Evolutionary conservation across 2,329 filamentous ascomycete species (phyloP).

Genomic region (Hypoxylon sp.): DNA sequence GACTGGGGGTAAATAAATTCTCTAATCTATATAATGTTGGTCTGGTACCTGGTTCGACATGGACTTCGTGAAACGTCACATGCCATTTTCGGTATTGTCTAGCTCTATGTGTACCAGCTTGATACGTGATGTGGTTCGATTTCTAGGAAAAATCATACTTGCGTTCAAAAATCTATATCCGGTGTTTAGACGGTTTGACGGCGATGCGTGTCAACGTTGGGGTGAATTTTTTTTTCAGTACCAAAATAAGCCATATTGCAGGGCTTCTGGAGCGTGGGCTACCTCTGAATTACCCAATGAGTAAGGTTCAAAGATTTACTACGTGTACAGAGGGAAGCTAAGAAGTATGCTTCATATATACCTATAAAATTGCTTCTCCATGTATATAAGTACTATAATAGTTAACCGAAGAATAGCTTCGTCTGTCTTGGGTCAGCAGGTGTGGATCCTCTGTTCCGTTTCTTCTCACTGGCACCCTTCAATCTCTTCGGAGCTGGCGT

Average conservation of each 20-base stretch:
- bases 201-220: not conserved
- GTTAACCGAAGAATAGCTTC: slow-evolving; percentile 67
- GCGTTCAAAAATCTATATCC: not conserved
- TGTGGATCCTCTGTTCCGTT: slow-evolving; percentile 42
- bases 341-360: not conserved
- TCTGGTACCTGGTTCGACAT: not conserved
- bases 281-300: not conserved
- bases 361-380: not conserved
- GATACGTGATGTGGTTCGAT: not conserved
- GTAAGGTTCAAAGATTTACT: not conserved
- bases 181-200: not conserved
- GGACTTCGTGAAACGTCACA: not conserved
- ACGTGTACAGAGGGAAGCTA: not conserved
- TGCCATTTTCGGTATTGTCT: not conserved
- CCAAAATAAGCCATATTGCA: not conserved
- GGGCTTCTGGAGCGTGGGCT: not conserved
- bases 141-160: not conserved
- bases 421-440: slow-evolving; percentile 51
- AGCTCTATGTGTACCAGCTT: not conserved
- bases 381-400: not conserved
- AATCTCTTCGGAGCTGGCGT: slow-evolving; percentile 58
- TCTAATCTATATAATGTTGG: not conserved
- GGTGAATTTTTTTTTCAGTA: not conserved
- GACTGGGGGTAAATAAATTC: not conserved
- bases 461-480: slow-evolving; percentile 51